Percentiles rank a stretch among this genome's conserved stretches.
Conservation (phyloP, 352 stramenopile species). For the Thalassiosira mediterranea region DNA sequence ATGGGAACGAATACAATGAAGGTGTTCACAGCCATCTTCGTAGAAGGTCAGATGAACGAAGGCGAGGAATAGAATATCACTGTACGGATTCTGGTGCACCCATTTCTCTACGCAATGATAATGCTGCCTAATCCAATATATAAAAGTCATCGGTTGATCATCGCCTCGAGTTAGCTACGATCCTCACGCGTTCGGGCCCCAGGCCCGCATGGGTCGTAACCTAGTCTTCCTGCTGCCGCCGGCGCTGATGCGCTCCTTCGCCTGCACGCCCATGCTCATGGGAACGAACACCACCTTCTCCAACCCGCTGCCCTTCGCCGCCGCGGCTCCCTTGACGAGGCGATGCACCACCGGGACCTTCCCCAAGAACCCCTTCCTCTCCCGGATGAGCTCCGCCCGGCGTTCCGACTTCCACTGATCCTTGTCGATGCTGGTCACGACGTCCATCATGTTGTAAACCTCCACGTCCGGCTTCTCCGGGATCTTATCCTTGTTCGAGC, state of each 20-base stretch:
- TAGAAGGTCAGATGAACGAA: no score
- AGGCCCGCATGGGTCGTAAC: slow-evolving; percentile 72
- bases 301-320: slow-evolving; percentile 40
- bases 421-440: slow-evolving; percentile 77
- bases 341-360: slow-evolving; percentile 44
- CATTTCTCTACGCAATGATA: no score
- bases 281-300: slow-evolving; percentile 77
- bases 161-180: slow-evolving; percentile 21
- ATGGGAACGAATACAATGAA: slow-evolving; percentile 79
- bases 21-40: no score
- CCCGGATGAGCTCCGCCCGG: slow-evolving; percentile 21
- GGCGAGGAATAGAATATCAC: no score
- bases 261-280: slow-evolving; percentile 58
- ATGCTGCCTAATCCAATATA: no score
- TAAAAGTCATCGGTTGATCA: slow-evolving; percentile 59
- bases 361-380: slow-evolving; percentile 41
- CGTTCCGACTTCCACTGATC: slow-evolving; percentile 54
- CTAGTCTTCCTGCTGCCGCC: slow-evolving; percentile 68
- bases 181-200: slow-evolving; percentile 44
- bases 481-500: slow-evolving; percentile 43
- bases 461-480: slow-evolving; percentile 60
- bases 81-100: no score
- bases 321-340: slow-evolving; percentile 19
- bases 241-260: slow-evolving; percentile 69
- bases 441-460: slow-evolving; percentile 81